Evolutionary conservation across 371 early-diverging fungal species (phyloP), one percentile per base, ranked within the genome.

Genomic region (Blastocladiella emersonii): DNA sequence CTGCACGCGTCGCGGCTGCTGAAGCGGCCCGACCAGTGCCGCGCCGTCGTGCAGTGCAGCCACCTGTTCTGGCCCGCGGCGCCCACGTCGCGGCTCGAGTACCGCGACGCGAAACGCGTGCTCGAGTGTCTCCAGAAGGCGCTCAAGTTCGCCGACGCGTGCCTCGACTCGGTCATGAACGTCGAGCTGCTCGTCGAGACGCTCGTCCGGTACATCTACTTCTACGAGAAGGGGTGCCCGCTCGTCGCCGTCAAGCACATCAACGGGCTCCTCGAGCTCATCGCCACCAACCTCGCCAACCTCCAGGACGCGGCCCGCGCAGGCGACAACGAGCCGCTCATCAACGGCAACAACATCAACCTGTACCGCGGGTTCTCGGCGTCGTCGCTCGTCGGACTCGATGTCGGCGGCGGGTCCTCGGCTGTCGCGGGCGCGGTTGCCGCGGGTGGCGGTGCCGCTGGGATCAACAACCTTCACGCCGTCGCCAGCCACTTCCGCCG

Each of bases 11-110:
- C 89, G 51, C 87, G 89, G 65, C 75, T 95, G 64, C 71, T 97
- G 44, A 90, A 90, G 73, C 89, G 93, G 56, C 85, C 88, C 3
- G 97, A 96, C 65, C 95, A 95, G 76, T 87, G 91, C 63, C 85
- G 92, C 49, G 85, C 86, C 5, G 79, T 91, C 13, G 82, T 81
- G 64, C 70, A 85, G 32, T 87, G 85, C 56, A 80, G 85, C 34
- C 91, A 90, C 71, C 73, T 96, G 68, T 97, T 89, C 83, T 93
- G 91, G 93, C 83, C 78, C 62, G 77, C 80, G 23, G 76, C 7
- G 25, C 36, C 19, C 30, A 12, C 35, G 62, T 8, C 13, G 5
- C 39, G 8, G 5, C 13, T 39, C 8, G 34, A 61, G 17, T 88
- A 85, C 66, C 79, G 89, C 65, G 87, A 93, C 68, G 89, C 87